Conservation (phyloP, 768 basidiomycete genomes). For the Gymnopilus dilepis region DNA sequence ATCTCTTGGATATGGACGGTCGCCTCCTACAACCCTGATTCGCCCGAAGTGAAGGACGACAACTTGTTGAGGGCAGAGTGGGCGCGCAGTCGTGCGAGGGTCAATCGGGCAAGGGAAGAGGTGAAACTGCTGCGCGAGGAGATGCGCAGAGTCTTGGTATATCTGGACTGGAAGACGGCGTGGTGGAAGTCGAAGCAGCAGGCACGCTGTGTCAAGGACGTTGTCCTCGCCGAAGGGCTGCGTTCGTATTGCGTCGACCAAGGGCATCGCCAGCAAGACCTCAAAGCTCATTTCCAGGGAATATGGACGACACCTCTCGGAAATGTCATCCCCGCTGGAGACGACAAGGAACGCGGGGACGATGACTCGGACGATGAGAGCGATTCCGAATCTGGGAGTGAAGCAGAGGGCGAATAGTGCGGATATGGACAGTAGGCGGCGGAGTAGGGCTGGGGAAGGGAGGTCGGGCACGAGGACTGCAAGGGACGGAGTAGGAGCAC, state of each 20-base stretch:
- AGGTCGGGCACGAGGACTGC: too few species aligned
- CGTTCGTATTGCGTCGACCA: neutral
- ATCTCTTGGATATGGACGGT: constrained; percentile 15
- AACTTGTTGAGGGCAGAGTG: neutral
- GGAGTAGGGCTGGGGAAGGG: too few species aligned
- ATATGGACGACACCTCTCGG: too few species aligned
- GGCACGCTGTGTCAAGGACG: neutral
- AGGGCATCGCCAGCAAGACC: too few species aligned
- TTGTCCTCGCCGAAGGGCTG: neutral
- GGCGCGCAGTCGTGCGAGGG: neutral
- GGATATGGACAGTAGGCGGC: too few species aligned
- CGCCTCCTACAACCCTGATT: neutral
- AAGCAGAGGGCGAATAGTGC: too few species aligned
- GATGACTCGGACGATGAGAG: too few species aligned
- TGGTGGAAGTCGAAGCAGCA: neutral
- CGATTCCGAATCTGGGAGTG: too few species aligned
- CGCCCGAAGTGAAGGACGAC: neutral
- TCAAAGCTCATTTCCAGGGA: too few species aligned
- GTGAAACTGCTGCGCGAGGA: constrained; percentile 2
- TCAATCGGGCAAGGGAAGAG: neutral
- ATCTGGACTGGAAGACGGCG: neutral
- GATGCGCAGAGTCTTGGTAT: neutral
- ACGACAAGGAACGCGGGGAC: too few species aligned
- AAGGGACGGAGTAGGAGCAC: too few species aligned
- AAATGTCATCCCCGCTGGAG: too few species aligned